A percentile compares a stretch with the other conserved stretches of the same genome.
These are phyloP conservation scores for Astraeus odoratus DNA, from an alignment of 768 basidiomycete genomes.

Conservation along the genomic window DNA sequence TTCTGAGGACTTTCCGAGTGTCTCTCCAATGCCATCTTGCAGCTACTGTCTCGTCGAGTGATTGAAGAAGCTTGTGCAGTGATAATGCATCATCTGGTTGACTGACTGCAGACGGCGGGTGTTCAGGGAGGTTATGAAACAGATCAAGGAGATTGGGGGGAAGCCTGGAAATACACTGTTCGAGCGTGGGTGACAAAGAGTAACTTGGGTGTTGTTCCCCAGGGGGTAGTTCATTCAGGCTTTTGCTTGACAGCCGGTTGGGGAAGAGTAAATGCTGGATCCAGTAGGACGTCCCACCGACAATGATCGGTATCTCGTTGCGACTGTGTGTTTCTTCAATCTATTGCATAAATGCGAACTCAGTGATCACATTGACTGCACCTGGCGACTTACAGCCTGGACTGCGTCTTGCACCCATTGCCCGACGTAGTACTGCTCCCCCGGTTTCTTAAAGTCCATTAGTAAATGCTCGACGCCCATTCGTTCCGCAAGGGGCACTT, in stretches of 20 bases:
- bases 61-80: slow-evolving; percentile 59
- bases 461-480: slow-evolving; percentile 82
- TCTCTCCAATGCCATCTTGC: slow-evolving; percentile 96
- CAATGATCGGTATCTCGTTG: slow-evolving; percentile 74
- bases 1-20: slow-evolving; percentile 81
- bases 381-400: slow-evolving; percentile 48
- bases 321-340: slow-evolving; percentile 65
- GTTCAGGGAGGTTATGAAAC: slow-evolving; percentile 51
- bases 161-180: slow-evolving; percentile 36
- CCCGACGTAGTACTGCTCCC: slow-evolving; percentile 80
- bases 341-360: slow-evolving; percentile 31
- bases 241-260: slow-evolving; percentile 45
- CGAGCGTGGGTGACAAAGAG: slow-evolving; percentile 31
- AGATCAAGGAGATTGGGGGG: slow-evolving; percentile 42
- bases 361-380: neutral
- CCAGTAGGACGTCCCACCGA: slow-evolving; percentile 97
- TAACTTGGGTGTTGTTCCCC: slow-evolving; percentile 1
- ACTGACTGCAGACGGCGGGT: slow-evolving; percentile 47
- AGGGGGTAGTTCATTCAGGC: slow-evolving; percentile 8
- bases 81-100: slow-evolving; percentile 52
- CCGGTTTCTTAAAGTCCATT: slow-evolving; percentile 82
- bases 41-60: slow-evolving; percentile 68
- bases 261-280: slow-evolving; percentile 94
- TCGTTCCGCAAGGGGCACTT: slow-evolving; percentile 70
- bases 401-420: slow-evolving; percentile 86